Base-by-base conservation (phyloP, 1,139 yeast genomes). In the Barnettozyma hawaiiensis region DNA sequence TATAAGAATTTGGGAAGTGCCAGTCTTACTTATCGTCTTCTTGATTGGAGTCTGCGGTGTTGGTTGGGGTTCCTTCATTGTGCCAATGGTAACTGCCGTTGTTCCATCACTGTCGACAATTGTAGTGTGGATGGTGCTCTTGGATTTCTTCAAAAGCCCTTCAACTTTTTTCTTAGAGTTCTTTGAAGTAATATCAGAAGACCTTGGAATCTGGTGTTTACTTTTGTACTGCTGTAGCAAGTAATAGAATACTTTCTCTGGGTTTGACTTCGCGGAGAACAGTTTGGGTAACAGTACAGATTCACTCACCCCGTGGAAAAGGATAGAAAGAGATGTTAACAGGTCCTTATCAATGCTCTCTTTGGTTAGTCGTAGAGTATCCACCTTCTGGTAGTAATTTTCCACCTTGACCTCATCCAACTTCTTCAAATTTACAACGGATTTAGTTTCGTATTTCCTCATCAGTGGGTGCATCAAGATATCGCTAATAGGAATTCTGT, bases 231-330 rank as follows among this genome's bases (percentile, higher is more conserved):
- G 81, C 70, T 83, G 70, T 48, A 92, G 69, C 45, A 94, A 67
- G 48, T 87, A 83, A 64, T 92, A 94, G 55, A 92, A 92, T 44
- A 92, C 79, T 67, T 92, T 94, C 58, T 94, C 98, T 1, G 95
- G 78, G 51, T 83, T 84, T 43, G 79, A 75, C 23, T 70, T 76
- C 0, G 77, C 70, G 2, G 81, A 70, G 39, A 83, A 54, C 35
- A 92, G 69, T 46, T 79, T 75, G 8, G 75, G 63, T 31, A 85
- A 66, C 31, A 92, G 78, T 11, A 74, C 65, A 16, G 76, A 72
- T 45, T 77, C 76, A 31, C 78, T 72, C 45, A 87, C 85, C 39
- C 96, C 96, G 61, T 90, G 97, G 81, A 96, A 92, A 45, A 92
- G 67, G 24, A 90, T 89, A 44, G 87, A 86, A 52, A 94, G 70